These are phyloP conservation scores for Lentithecium fluviatile DNA, from an alignment of 495 filamentous ascomycete species.

Conservation along the genomic window DNA sequence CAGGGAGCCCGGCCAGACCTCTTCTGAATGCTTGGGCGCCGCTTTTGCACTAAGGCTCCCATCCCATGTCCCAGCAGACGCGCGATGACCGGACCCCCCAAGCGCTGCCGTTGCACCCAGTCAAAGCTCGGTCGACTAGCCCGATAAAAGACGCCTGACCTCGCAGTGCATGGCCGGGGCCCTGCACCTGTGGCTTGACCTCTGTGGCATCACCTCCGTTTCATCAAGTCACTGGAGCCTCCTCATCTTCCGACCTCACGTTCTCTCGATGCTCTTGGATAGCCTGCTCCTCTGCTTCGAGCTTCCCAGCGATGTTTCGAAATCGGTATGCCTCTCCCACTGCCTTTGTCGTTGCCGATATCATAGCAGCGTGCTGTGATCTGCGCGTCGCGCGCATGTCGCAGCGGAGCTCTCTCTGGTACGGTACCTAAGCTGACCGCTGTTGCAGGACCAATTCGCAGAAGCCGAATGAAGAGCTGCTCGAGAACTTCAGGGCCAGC, in stretches of 20 bases:
- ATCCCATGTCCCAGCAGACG: conserved; percentile 13
- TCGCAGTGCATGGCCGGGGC: conserved; percentile 9
- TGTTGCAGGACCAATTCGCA: conserved; percentile 70
- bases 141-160: conserved; percentile 35
- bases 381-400: conserved; percentile 9
- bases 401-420: background rate
- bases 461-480: conserved; percentile 82
- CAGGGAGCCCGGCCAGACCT: conserved; percentile 6
- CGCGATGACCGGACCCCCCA: conserved; percentile 27
- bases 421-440: conserved; percentile 25
- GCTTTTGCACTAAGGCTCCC: conserved; percentile 8
- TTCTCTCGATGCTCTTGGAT: conserved; percentile 29
- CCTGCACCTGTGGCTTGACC: conserved; percentile 36
- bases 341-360: background rate
- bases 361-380: background rate
- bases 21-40: background rate
- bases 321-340: conserved; percentile 39
- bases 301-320: conserved; percentile 43
- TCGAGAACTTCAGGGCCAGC: conserved; percentile 76
- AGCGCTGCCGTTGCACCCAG: conserved; percentile 25
- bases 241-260: conserved; percentile 24
- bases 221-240: conserved; percentile 31
- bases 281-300: conserved; percentile 21
- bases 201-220: conserved; percentile 30
- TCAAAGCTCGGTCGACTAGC: conserved; percentile 24